Evolutionary conservation across 1,284 basidiomycete species (phyloP), one percentile per base, ranked within the genome.

Genomic region (Peniophora sp.): DNA sequence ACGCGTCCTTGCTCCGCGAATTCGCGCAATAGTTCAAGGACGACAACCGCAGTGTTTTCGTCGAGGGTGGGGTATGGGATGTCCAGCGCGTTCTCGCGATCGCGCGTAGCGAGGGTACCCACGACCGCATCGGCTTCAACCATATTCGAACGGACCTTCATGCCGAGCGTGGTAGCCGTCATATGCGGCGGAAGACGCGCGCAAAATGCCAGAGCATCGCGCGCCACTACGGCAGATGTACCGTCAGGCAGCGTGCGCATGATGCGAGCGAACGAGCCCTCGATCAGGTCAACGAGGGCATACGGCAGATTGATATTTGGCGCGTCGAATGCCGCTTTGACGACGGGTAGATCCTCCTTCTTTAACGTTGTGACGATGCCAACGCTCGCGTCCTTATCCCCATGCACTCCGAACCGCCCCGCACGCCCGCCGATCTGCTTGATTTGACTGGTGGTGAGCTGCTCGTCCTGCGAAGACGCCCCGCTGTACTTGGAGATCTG

Each of bases 341-440:
- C 71, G 49, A 80, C 67, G 0, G 77, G 73, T 14, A 98, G 73
- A 61, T 96, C 92, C 2, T 69, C 64, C 2, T 73, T 66, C 48
- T 78, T 65, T 10, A 97, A 64, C 0, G 93, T 91, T 0, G 92
- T 93, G 17, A 81, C 83, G 22, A 77, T 72, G 9, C 89, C 85
- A 2, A 79, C 82, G 9, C n/a, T 22, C 0, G 74, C 66, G 22
- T 71, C 61, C 27, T 73, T 70, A 32, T 32, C 27, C 12, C 67
- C 71, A 52, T 85, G 81, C 51, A 90, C 69, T 1, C 93, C 93
- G 65, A 83, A 99, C 1, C 97, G 85, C 2, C 96, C 96, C 0
- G 97, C 97, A 45, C 97, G 82, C 3, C 96, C 96, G 0, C 91
- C 95, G 48, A 99, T 98, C 66, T 99, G 96, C 66, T 98, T 99